These are phyloP conservation scores for Rauvolfia tetraphylla DNA, from an alignment of 257 asterid species.

Conservation along the genomic window DNA sequence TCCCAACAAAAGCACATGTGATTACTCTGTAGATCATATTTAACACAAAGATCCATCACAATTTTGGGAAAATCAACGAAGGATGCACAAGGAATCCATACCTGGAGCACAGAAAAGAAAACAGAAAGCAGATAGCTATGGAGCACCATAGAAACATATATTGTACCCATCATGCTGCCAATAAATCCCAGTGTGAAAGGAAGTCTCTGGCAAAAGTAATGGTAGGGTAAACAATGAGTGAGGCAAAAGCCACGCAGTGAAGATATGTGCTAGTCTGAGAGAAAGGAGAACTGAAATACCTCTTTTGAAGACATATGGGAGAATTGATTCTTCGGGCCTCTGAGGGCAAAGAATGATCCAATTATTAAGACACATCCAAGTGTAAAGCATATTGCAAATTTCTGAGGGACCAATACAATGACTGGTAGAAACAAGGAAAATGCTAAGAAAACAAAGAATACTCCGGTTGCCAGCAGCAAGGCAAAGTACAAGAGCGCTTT, in stretches of 20 bases:
- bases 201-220: conserved; percentile 62
- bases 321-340: conserved; percentile 81
- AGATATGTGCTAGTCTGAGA: not conserved
- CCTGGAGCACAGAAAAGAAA: conserved; percentile 82
- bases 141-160: conserved; percentile 91
- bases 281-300: conserved; percentile 33
- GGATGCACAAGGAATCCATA: conserved; percentile 22
- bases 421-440: conserved; percentile 86
- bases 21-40: not conserved
- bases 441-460: conserved; percentile 83
- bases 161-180: conserved; percentile 87
- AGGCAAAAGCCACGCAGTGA: not conserved
- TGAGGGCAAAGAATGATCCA: conserved; percentile 89
- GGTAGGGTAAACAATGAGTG: conserved; percentile 17
- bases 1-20: conserved; percentile 1
- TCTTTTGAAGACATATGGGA: conserved; percentile 80
- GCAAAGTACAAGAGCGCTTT: conserved; percentile 88
- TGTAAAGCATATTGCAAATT: conserved; percentile 86
- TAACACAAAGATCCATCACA: not conserved
- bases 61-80: not conserved
- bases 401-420: conserved; percentile 87
- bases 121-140: conserved; percentile 92
- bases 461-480: conserved; percentile 72
- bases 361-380: conserved; percentile 75
- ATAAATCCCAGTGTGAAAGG: conserved; percentile 85